A percentile compares a stretch with the other conserved stretches of the same genome.
Conservation (phyloP, 1,139 yeast genomes). For the Taphrina confusa region DNA sequence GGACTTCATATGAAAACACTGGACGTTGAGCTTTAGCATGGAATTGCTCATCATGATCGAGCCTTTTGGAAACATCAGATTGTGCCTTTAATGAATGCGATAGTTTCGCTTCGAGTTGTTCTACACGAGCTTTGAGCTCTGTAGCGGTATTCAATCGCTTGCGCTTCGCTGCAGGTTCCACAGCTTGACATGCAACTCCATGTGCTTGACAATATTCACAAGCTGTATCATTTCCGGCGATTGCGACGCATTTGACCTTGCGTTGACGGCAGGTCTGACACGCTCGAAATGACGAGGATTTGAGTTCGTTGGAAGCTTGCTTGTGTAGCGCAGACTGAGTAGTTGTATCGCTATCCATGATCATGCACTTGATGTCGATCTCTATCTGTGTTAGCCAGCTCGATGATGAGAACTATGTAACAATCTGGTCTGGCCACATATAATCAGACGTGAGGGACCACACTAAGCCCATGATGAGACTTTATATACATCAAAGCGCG, state of each 20-base stretch:
- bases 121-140: slow-evolving; percentile 24
- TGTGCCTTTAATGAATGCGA: background rate
- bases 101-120: slow-evolving; percentile 24
- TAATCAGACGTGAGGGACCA: too few relatives aligned
- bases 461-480: too few relatives aligned
- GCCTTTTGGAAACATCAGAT: too few relatives aligned
- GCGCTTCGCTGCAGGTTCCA: slow-evolving; percentile 12
- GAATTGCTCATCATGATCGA: background rate
- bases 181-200: slow-evolving; percentile 10
- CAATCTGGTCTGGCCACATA: too few relatives aligned
- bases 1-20: background rate
- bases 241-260: slow-evolving; percentile 23
- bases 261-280: slow-evolving; percentile 22
- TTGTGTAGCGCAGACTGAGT: too few relatives aligned
- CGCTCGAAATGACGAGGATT: slow-evolving; percentile 23
- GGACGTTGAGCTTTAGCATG: background rate
- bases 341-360: too few relatives aligned
- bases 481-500: too few relatives aligned
- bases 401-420: too few relatives aligned
- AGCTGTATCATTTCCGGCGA: slow-evolving; percentile 16
- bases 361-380: too few relatives aligned
- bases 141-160: slow-evolving; percentile 14
- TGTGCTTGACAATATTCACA: slow-evolving; percentile 27
- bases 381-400: too few relatives aligned
- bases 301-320: background rate